phyloP scores from a whole-genome alignment of 352 stramenopile species.

The Thalassiosira mediterranea region DNA sequence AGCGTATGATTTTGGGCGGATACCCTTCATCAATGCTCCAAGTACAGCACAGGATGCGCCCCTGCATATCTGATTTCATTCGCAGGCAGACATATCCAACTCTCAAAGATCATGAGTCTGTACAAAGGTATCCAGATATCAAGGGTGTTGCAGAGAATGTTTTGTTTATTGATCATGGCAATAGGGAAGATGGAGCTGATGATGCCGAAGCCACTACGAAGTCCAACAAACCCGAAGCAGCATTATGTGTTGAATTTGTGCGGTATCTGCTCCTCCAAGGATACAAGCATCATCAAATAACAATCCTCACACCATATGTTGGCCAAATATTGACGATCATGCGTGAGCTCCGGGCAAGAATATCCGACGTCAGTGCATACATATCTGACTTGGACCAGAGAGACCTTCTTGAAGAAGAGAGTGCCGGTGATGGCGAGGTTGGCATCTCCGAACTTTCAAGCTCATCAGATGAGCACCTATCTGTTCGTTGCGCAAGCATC shows the following conservation, averaged over 20 bases:
- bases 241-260: slow-evolving; percentile 83
- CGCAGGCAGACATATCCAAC: slow-evolving; percentile 83
- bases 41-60: slow-evolving; percentile 86
- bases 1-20: slow-evolving; percentile 74
- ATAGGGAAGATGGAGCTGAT: slow-evolving; percentile 63
- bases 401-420: slow-evolving; percentile 49
- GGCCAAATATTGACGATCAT: slow-evolving; percentile 85
- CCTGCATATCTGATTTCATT: slow-evolving; percentile 86
- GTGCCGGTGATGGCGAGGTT: slow-evolving; percentile 32
- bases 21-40: slow-evolving; percentile 69
- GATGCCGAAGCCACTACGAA: slow-evolving; percentile 67
- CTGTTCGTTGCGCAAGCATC: slow-evolving; percentile 80
- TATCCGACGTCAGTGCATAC: slow-evolving; percentile 64
- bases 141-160: slow-evolving; percentile 80
- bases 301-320: slow-evolving; percentile 87
- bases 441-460: slow-evolving; percentile 12
- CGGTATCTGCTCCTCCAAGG: slow-evolving; percentile 85
- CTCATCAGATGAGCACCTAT: slow-evolving; percentile 35
- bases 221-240: slow-evolving; percentile 83
- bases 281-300: slow-evolving; percentile 80
- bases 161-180: slow-evolving; percentile 85
- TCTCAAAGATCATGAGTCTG: slow-evolving; percentile 78
- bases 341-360: slow-evolving; percentile 47
- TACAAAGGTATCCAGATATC: slow-evolving; percentile 72
- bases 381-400: slow-evolving; percentile 67